A percentile compares a stretch with the other conserved stretches of the same genome.
phyloP scores from a whole-genome alignment of 352 stramenopile genomes.

The Phytopythium oedochilum region DNA sequence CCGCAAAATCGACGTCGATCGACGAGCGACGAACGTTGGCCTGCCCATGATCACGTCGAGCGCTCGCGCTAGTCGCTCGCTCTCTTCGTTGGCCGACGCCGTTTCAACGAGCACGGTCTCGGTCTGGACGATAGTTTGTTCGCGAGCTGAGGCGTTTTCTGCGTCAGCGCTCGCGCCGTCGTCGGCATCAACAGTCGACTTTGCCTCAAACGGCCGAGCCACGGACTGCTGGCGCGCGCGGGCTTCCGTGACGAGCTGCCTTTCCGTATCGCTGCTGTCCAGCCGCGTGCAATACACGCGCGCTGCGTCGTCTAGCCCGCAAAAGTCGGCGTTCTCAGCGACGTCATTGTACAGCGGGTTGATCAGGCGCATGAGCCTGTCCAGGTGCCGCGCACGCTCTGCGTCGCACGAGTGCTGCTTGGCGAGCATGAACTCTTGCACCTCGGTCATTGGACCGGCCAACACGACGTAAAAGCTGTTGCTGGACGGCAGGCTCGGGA shows the following conservation, averaged over 20 bases:
- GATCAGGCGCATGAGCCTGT: conserved; percentile 4
- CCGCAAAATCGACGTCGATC: conserved; percentile 11
- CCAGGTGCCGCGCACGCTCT: not conserved
- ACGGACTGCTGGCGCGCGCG: too few relatives aligned
- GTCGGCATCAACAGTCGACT: too few relatives aligned
- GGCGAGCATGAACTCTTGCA: conserved; percentile 9
- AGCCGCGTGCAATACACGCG: not conserved
- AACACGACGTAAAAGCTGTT: conserved; percentile 20
- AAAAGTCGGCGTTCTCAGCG: not conserved
- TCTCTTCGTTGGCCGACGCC: not conserved
- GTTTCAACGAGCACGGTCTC: conserved; percentile 19
- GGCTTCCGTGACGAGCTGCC: too few relatives aligned
- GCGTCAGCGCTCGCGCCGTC: too few relatives aligned
- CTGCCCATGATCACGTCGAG: not conserved
- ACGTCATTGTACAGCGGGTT: conserved; percentile 12
- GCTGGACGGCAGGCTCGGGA: not conserved
- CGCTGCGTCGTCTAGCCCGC: not conserved
- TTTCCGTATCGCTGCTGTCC: not conserved
- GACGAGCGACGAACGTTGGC: conserved; percentile 4
- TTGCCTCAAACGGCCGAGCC: too few relatives aligned
- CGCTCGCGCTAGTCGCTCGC: conserved; percentile 7
- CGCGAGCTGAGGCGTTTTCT: too few relatives aligned
- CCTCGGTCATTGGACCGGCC: conserved; percentile 13
- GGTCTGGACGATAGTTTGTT: too few relatives aligned
- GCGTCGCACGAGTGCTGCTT: conserved; percentile 16